phyloP scores from a whole-genome alignment of 352 stramenopile species.

The Pythium oligandrum region DNA sequence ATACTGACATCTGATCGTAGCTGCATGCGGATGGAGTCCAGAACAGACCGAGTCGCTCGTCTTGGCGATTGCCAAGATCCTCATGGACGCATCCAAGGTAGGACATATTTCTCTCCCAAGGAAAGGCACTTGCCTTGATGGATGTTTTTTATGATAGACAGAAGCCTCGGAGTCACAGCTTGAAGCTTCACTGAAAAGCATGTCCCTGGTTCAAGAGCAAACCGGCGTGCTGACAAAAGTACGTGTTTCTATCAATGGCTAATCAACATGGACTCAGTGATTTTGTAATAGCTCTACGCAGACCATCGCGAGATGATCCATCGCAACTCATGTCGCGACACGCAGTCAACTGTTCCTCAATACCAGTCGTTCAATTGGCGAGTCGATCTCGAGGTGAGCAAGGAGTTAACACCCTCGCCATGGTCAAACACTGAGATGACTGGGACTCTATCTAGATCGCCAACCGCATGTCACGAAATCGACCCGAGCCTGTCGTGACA shows the following conservation, averaged over 20 bases:
- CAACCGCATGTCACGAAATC: conserved; percentile 54
- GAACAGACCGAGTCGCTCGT: conserved; percentile 50
- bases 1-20: conserved; percentile 19
- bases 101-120: neutral
- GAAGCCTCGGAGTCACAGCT: no score
- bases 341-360: conserved; percentile 33
- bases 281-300: conserved; percentile 34
- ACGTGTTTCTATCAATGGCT: neutral
- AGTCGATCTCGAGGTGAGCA: conserved; percentile 68
- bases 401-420: neutral
- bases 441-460: conserved; percentile 30
- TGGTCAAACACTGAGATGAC: no score
- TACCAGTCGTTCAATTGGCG: conserved; percentile 74
- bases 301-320: conserved; percentile 48
- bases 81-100: conserved; percentile 72
- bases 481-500: conserved; percentile 64
- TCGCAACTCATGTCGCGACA: conserved; percentile 35
- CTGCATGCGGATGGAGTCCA: conserved; percentile 49
- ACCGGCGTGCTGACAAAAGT: no score
- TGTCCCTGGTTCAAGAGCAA: no score
- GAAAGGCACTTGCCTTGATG: no score
- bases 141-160: no score
- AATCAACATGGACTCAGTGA: neutral
- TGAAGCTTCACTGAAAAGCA: no score
- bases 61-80: conserved; percentile 60